Base-by-base conservation (phyloP, 805 yeast genomes). In the Metschnikowia gelsemii region DNA sequence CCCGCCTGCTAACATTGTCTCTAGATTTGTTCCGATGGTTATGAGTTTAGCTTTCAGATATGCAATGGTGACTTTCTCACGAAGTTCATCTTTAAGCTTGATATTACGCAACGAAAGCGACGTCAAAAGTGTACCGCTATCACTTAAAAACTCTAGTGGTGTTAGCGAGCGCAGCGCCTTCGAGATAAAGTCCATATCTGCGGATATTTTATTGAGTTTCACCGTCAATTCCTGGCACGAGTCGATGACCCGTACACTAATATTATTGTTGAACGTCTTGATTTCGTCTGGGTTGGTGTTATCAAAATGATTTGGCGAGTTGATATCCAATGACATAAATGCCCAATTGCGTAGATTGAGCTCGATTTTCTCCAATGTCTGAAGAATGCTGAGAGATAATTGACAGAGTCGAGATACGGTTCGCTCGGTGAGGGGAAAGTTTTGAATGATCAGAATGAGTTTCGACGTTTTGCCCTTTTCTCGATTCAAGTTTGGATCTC, bases 1-100 rank as follows among this genome's bases (percentile, higher is more conserved):
- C 8, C 76, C 64, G 2, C 76, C 73, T 1, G 62, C 66, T 31
- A 71, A 61, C 58, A 74, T 72, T 29, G 66, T 57, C 42, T 77
- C 81, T 37, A 84, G 57, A 46, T 82, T 86, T 26, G 73, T 69
- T n/a, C 84, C 85, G 13, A 84, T 83, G 11, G 75, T 66, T 23
- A 83, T 75, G 38, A 84, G 65, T 50, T 78, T 80, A 18, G 88
- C 82, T 54, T 79, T 79, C 53, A 82, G 80, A 57, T 82, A 82
- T 9, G 79, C 69, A 8, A 79, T 73, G 2, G 81, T 73, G 12
- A 82, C 63, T 40, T 73, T 69, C 38, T 79, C 80, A 5, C 73
- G 68, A 22, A 81, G 57, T 14, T 69, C 64, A 46, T 75, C 76
- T 47, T 76, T 75, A 35, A 81, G 55, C 51, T 72, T 73, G 38